Evolutionary conservation across 2,329 filamentous ascomycete genomes (phyloP).

Genomic region (Aureobasidium sp.): DNA sequence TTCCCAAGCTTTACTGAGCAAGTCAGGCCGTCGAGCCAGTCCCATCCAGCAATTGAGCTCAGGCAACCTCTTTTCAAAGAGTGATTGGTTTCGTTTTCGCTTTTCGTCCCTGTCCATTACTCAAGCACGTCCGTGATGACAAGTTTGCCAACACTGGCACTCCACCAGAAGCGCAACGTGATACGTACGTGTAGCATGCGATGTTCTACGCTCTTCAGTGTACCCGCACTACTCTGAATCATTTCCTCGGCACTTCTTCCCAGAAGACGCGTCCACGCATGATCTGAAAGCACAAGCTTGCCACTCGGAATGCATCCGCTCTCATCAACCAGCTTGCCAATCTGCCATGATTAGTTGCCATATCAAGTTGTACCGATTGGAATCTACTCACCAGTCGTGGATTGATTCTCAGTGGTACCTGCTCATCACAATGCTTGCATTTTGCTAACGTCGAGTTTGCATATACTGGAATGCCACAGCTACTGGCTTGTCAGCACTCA

Average conservation of each 20-base stretch:
- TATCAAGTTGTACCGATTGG: not conserved
- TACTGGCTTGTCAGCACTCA: constrained; percentile 19
- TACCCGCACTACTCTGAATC: constrained; percentile 32
- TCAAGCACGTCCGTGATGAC: constrained; percentile 26
- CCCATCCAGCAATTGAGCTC: too few relatives aligned
- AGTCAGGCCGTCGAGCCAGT: not conserved
- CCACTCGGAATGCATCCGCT: constrained; percentile 46
- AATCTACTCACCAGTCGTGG: constrained; percentile 31
- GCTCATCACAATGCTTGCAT: constrained; percentile 37
- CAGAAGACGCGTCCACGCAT: constrained; percentile 47
- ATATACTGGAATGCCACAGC: constrained; percentile 49
- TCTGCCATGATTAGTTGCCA: constrained; percentile 19
- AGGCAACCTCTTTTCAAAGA: not conserved
- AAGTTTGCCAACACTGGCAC: constrained; percentile 32
- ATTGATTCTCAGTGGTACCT: constrained; percentile 34
- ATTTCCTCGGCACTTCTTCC: constrained; percentile 40
- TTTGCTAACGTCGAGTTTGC: constrained; percentile 38
- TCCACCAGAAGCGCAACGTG: constrained; percentile 51
- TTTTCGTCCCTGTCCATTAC: not conserved
- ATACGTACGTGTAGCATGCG: constrained; percentile 46
- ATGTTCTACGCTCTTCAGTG: constrained; percentile 45
- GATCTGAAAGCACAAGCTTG: constrained; percentile 47
- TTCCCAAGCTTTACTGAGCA: not conserved
- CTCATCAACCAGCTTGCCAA: constrained; percentile 46
- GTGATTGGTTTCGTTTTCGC: not conserved